These are phyloP conservation scores for Alloascoidea hylecoeti DNA, from an alignment of 805 yeast genomes.

Conservation along the genomic window DNA sequence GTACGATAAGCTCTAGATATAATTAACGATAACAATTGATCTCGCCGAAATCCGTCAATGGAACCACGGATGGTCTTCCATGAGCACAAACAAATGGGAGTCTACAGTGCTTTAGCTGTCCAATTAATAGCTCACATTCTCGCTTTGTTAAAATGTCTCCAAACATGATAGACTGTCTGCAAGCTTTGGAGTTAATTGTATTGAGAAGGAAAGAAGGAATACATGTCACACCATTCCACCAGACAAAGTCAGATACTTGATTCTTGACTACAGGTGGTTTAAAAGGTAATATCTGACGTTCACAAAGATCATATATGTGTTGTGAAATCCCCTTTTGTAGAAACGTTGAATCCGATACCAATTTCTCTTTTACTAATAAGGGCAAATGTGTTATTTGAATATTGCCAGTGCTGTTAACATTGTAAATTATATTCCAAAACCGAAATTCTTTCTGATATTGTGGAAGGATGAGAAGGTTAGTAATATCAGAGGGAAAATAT, in stretches of 20 bases:
- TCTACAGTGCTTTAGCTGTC: slow-evolving; percentile 28
- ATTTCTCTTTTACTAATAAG: slow-evolving; percentile 19
- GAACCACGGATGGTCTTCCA: slow-evolving; percentile 65
- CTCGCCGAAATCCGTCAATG: no score
- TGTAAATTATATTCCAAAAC: slow-evolving; percentile 30
- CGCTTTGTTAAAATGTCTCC: slow-evolving; percentile 33
- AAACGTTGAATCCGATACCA: slow-evolving; percentile 6
- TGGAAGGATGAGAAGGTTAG: slow-evolving; percentile 19
- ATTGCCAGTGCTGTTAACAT: slow-evolving; percentile 2
- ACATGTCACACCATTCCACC: slow-evolving; percentile 24
- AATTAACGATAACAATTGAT: no score
- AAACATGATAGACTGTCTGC: slow-evolving; percentile 59
- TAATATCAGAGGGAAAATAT: slow-evolving; percentile 11
- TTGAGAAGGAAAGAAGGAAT: slow-evolving; percentile 40
- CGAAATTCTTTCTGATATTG: slow-evolving; percentile 16
- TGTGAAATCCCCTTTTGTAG: not conserved
- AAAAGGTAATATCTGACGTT: not conserved
- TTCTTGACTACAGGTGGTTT: not conserved
- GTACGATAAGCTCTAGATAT: no score
- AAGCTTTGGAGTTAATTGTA: slow-evolving; percentile 42
- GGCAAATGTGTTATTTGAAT: slow-evolving; percentile 30
- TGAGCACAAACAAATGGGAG: slow-evolving; percentile 77
- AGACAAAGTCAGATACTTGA: slow-evolving; percentile 8
- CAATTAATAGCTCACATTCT: slow-evolving; percentile 32
- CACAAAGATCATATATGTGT: not conserved